phyloP scores from a whole-genome alignment of 805 yeast species.

The Ascoidea asiatica region DNA sequence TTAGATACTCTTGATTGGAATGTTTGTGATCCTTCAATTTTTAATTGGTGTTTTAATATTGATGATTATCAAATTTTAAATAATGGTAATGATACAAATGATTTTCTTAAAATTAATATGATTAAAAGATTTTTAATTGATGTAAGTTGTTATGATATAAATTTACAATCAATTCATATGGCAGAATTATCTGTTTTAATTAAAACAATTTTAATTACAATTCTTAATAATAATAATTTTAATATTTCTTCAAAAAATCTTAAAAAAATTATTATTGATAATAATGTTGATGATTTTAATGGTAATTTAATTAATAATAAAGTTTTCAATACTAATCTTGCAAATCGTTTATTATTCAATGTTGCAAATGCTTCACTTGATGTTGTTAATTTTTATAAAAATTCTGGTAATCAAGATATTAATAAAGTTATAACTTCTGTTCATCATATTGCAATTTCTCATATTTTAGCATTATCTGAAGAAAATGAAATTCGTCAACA shows the following conservation, averaged over 20 bases:
- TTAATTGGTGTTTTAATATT: slow-evolving; percentile 29
- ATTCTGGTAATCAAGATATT: slow-evolving; percentile 5
- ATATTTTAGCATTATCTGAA: slow-evolving; percentile 11
- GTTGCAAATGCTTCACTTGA: slow-evolving; percentile 10
- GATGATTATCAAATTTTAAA: slow-evolving; percentile 24
- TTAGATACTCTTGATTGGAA: slow-evolving; percentile 62
- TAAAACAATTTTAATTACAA: slow-evolving; percentile 26
- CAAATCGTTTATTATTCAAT: slow-evolving; percentile 25
- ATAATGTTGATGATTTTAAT: slow-evolving; percentile 30
- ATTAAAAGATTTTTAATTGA: slow-evolving; percentile 10
- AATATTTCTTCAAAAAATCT: slow-evolving; percentile 32
- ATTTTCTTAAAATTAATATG: slow-evolving; percentile 6
- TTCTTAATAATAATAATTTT: slow-evolving; percentile 32
- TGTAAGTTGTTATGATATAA: slow-evolving; percentile 6
- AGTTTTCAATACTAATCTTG: slow-evolving; percentile 33
- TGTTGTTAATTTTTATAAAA: slow-evolving; percentile 7
- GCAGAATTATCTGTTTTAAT: slow-evolving; percentile 8
- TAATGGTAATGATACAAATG: slow-evolving; percentile 30
- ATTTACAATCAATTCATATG: slow-evolving; percentile 8
- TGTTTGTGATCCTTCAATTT: slow-evolving; percentile 47
- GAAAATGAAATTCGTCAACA: slow-evolving; percentile 5
- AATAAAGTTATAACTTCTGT: slow-evolving; percentile 8
- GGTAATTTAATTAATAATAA: slow-evolving; percentile 32
- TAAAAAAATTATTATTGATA: slow-evolving; percentile 32
- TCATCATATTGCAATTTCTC: slow-evolving; percentile 11